These are phyloP conservation scores for Mycena latifolia DNA, from an alignment of 768 basidiomycete species.

Conservation along the genomic window DNA sequence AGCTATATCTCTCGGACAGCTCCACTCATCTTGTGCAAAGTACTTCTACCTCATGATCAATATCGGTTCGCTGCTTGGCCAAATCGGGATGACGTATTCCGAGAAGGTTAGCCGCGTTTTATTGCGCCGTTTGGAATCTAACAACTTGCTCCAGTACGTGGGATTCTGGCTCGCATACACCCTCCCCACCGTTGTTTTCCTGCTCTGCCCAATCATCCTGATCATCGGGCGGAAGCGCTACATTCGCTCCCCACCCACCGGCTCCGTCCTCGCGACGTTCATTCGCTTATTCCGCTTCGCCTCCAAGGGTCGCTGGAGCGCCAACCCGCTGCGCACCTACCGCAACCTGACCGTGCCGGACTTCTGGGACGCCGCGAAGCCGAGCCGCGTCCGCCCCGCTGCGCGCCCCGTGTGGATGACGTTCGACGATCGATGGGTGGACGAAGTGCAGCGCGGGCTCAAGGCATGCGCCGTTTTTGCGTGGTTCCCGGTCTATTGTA, in stretches of 20 bases:
- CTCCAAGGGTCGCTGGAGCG: slow-evolving; percentile 46
- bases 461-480: slow-evolving; percentile 66
- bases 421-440: slow-evolving; percentile 70
- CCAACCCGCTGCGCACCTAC: slow-evolving; percentile 50
- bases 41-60: slow-evolving; percentile 77
- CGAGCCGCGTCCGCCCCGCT: slow-evolving; percentile 40
- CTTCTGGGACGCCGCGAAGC: slow-evolving; percentile 68
- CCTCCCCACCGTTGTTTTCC: slow-evolving; percentile 46
- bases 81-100: slow-evolving; percentile 64
- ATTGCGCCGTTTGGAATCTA: slow-evolving; percentile 43
- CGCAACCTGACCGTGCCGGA: slow-evolving; percentile 54
- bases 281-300: slow-evolving; percentile 48
- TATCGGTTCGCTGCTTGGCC: slow-evolving; percentile 65
- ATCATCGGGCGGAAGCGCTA: slow-evolving; percentile 54
- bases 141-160: slow-evolving; percentile 28
- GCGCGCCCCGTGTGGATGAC: slow-evolving; percentile 63
- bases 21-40: slow-evolving; percentile 40
- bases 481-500: slow-evolving; percentile 68
- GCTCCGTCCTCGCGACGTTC: slow-evolving; percentile 51
- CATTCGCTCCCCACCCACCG: slow-evolving; percentile 49
- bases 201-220: slow-evolving; percentile 55
- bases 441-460: slow-evolving; percentile 66
- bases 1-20: slow-evolving; percentile 24
- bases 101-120: slow-evolving; percentile 47
- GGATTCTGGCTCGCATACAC: slow-evolving; percentile 44